Percentiles rank a stretch among this genome's conserved stretches.
phyloP scores from a whole-genome alignment of 2,329 filamentous ascomycete genomes.

The Penicillium sp. region DNA sequence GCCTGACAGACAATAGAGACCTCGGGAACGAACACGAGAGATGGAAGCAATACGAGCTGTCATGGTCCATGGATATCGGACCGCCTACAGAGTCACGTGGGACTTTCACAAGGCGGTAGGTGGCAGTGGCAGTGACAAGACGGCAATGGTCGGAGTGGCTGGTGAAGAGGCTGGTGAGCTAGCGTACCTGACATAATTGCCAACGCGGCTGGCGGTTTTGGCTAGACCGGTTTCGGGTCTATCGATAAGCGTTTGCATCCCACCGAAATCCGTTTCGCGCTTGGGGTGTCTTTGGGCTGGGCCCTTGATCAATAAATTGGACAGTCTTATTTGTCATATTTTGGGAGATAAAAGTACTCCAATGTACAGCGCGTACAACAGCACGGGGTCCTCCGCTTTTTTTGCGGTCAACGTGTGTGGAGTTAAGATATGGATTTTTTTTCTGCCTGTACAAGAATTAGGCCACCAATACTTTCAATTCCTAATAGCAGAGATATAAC shows the following conservation, averaged over 20 bases:
- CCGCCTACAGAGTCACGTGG: slow-evolving; percentile 1
- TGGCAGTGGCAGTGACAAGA: no score
- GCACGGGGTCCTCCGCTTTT: slow-evolving; percentile 20
- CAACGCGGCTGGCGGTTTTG: neutral
- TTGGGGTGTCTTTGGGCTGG: slow-evolving; percentile 1
- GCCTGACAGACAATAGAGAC: neutral
- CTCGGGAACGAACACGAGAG: neutral
- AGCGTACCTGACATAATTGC: slow-evolving; percentile 5
- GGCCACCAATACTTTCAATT: slow-evolving; percentile 5
- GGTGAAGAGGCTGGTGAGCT: neutral
- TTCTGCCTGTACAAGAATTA: neutral
- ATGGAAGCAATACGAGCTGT: neutral
- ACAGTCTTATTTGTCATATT: slow-evolving; percentile 27
- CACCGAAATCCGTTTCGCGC: slow-evolving; percentile 24
- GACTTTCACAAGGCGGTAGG: slow-evolving; percentile 20
- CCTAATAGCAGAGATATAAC: neutral
- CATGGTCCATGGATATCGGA: neutral
- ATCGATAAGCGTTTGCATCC: slow-evolving; percentile 19
- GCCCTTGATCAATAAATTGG: slow-evolving; percentile 21
- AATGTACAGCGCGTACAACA: slow-evolving; percentile 24
- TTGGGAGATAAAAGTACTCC: slow-evolving; percentile 22
- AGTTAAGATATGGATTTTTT: slow-evolving; percentile 9
- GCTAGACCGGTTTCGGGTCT: slow-evolving; percentile 4
- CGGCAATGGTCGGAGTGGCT: slow-evolving; percentile 12
- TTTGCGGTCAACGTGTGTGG: slow-evolving; percentile 10